phyloP scores from a whole-genome alignment of 208 protist genomes.

The Trypanosomatidae sp. region DNA sequence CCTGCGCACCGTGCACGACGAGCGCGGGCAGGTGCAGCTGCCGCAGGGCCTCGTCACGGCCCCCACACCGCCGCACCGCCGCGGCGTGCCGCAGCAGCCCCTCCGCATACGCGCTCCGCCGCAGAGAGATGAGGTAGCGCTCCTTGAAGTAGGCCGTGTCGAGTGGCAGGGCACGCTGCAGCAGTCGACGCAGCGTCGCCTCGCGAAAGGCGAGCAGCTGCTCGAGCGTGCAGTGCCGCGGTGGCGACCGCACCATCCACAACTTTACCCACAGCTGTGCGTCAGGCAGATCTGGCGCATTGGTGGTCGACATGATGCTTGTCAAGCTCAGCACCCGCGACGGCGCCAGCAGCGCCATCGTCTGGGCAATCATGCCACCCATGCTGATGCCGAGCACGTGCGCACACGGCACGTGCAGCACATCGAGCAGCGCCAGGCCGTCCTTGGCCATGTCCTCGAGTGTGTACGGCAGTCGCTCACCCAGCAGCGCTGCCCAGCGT shows the following conservation, averaged over 20 bases:
- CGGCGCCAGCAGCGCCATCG: constrained; percentile 31
- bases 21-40: constrained; percentile 24
- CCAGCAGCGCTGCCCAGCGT: constrained; percentile 21
- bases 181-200: constrained; percentile 23
- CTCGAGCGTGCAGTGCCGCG: constrained; percentile 33
- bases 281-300: constrained; percentile 48
- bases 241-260: constrained; percentile 55
- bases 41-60: constrained; percentile 32
- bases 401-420: constrained; percentile 25
- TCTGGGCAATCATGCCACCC: constrained; percentile 70
- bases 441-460: constrained; percentile 59
- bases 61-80: constrained; percentile 25
- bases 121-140: constrained; percentile 39
- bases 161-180: constrained; percentile 25
- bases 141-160: constrained; percentile 47
- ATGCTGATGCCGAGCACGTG: constrained; percentile 76
- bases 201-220: constrained; percentile 63
- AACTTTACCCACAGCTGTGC: constrained; percentile 58
- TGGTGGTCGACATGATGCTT: constrained; percentile 72
- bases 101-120: constrained; percentile 32
- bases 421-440: constrained; percentile 37
- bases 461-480: constrained; percentile 55
- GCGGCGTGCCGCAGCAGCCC: constrained; percentile 60
- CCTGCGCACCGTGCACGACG: constrained; percentile 60
- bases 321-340: constrained; percentile 42